Evolutionary conservation across 208 protist species (phyloP).

Genomic region (Vickermania ingenoplastis): DNA sequence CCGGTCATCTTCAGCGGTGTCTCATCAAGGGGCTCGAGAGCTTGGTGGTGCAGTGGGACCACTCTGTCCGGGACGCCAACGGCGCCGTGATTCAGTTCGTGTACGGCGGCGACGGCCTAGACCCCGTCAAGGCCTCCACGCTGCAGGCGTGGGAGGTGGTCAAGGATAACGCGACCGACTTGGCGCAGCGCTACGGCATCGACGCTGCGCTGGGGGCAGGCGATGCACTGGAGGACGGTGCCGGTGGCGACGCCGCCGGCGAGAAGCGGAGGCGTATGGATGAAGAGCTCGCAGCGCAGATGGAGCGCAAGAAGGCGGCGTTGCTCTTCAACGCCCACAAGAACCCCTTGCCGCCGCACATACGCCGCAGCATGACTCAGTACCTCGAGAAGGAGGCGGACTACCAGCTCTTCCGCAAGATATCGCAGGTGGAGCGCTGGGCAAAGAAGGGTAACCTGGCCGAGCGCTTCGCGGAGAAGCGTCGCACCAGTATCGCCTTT

Average conservation of each 20-base stretch:
- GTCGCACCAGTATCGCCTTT: conserved; percentile 41
- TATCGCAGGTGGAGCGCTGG: conserved; percentile 75
- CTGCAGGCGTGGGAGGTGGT: conserved; percentile 90
- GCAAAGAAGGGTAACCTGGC: conserved; percentile 20
- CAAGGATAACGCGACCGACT: conserved; percentile 71
- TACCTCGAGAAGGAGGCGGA: conserved; percentile 53
- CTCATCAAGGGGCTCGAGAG: conserved; percentile 96
- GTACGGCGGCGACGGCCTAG: conserved; percentile 98
- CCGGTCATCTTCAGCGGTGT: conserved; percentile 98
- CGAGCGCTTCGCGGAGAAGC: conserved; percentile 58
- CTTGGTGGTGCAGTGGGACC: conserved; percentile 91
- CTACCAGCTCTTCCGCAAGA: conserved; percentile 64
- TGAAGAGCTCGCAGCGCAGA: conserved; percentile 18
- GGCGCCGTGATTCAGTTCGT: conserved; percentile 95
- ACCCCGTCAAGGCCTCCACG: conserved; percentile 91
- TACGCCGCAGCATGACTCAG: conserved; percentile 25
- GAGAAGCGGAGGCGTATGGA: conserved; percentile 15
- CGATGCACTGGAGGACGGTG: conserved; percentile 12
- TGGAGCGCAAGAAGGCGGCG: conserved; percentile 19
- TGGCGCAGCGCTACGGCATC: conserved; percentile 48
- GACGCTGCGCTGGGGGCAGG: conserved; percentile 18
- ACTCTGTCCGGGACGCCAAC: conserved; percentile 92
- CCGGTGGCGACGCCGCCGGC: conserved; percentile 5
- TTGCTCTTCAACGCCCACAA: conserved; percentile 2
- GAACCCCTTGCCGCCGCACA: conserved; percentile 45